A percentile compares a stretch with the other conserved stretches of the same genome.
phyloP scores from a whole-genome alignment of 176 grass and related monocot genomes.

The Rhynchospora breviuscula region DNA sequence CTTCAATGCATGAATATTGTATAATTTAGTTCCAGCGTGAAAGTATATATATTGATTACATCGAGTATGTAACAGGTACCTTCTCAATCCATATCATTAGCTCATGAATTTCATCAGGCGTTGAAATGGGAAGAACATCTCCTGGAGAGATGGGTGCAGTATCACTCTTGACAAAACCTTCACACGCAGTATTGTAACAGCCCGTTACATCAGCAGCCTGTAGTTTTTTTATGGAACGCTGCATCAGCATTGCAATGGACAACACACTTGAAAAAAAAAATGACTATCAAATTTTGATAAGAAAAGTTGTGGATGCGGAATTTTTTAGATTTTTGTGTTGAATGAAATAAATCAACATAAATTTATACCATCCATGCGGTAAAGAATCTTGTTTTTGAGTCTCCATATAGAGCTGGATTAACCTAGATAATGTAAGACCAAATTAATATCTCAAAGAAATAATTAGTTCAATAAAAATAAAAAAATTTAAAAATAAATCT shows the following conservation, averaged over 20 bases:
- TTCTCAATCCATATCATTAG: background rate
- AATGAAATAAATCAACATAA: background rate
- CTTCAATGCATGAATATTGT: background rate
- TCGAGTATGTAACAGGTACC: background rate
- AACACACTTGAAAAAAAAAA: background rate
- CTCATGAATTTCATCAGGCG: background rate
- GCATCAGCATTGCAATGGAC: background rate
- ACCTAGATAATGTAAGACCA: background rate
- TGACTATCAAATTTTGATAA: background rate
- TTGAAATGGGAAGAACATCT: background rate
- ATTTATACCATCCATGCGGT: conserved; percentile 5
- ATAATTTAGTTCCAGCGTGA: background rate
- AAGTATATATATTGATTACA: no score
- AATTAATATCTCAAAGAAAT: background rate
- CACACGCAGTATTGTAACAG: background rate
- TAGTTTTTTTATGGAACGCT: background rate
- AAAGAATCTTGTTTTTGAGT: background rate
- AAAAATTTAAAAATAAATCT: background rate
- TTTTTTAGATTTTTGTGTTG: background rate
- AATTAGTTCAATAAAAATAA: background rate
- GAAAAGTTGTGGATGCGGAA: background rate
- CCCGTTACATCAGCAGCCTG: background rate
- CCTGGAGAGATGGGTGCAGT: background rate
- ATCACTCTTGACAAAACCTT: background rate
- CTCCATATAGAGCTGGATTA: conserved; percentile 3